phyloP scores from a whole-genome alignment of 2,329 filamentous ascomycete genomes.

The Epichloe uncinata region DNA sequence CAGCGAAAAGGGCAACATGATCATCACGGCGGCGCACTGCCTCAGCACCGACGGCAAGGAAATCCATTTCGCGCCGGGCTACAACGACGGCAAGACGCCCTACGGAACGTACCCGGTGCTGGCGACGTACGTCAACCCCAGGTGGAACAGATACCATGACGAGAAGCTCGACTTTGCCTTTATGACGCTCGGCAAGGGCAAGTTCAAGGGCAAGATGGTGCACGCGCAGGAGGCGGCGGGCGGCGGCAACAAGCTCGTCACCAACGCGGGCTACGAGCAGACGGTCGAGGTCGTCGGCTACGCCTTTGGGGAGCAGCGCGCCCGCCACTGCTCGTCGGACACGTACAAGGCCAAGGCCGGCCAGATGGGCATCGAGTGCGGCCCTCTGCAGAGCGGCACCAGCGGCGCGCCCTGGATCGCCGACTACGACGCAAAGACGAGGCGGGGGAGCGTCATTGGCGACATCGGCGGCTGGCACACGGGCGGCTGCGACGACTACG shows the following conservation, averaged over 20 bases:
- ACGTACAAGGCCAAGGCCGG: slow-evolving; percentile 6
- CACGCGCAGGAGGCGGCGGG: slow-evolving; percentile 6
- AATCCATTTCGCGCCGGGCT: slow-evolving; percentile 7
- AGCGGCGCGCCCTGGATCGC: slow-evolving; percentile 7
- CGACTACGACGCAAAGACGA: slow-evolving; percentile 3
- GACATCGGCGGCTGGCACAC: slow-evolving; percentile 8
- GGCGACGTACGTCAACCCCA: slow-evolving; percentile 1
- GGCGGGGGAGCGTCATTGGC: slow-evolving; percentile 4
- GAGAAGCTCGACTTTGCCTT: slow-evolving; percentile 7
- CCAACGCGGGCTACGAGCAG: slow-evolving; percentile 3
- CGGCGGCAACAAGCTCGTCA: slow-evolving; percentile 6
- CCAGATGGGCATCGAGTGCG: slow-evolving; percentile 7
- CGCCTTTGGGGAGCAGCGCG: slow-evolving; percentile 4
- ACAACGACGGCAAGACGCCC: slow-evolving; percentile 5
- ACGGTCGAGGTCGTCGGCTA: slow-evolving; percentile 6
- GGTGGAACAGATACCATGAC: slow-evolving; percentile 4
- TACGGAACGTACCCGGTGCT: slow-evolving; percentile 7
- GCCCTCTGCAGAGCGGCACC: slow-evolving; percentile 5
- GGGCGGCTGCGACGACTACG: slow-evolving; percentile 7
- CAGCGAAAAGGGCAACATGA: slow-evolving; percentile 5
- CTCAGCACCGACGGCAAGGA: slow-evolving; percentile 3
- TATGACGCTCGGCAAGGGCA: slow-evolving; percentile 7
- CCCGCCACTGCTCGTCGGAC: slow-evolving; percentile 4
- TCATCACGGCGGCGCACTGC: slow-evolving; percentile 8
- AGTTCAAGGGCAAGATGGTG: slow-evolving; percentile 4